Evolutionary conservation across 2,329 filamentous ascomycete species (phyloP).

Genomic region (Beauveria brongniartii): DNA sequence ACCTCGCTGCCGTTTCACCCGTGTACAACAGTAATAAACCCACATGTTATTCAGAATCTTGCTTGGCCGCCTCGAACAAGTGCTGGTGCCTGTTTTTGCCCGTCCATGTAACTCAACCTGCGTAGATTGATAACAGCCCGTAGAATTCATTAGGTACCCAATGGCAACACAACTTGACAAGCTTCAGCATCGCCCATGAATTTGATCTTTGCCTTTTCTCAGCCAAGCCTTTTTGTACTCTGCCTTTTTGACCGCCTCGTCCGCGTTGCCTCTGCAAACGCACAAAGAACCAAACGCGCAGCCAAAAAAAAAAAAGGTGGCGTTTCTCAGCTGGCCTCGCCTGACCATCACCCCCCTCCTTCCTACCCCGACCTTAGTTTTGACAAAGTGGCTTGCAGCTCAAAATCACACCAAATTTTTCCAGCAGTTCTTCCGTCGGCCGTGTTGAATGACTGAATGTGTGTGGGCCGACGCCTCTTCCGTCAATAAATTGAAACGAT

Average conservation of each 20-base stretch:
- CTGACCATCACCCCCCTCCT: not conserved
- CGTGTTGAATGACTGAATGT: no score
- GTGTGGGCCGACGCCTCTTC: no score
- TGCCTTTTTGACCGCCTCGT: not conserved
- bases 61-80: not conserved
- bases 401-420: not conserved
- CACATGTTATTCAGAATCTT: not conserved
- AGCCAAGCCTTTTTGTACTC: no score
- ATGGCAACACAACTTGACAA: not conserved
- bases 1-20: no score
- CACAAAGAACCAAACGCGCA: not conserved
- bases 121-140: no score
- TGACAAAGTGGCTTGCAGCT: not conserved
- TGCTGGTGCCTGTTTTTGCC: not conserved
- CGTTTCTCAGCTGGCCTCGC: conserved; percentile 6
- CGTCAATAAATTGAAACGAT: no score
- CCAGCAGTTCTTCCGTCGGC: no score
- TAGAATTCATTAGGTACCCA: not conserved
- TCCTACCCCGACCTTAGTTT: not conserved
- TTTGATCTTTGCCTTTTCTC: no score
- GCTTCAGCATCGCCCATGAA: not conserved
- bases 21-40: not conserved
- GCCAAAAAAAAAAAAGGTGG: not conserved
- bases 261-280: not conserved
- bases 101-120: not conserved